Evolutionary conservation across 805 yeast genomes (phyloP), one percentile per base, ranked within the genome.

Genomic region (Pichia californica): DNA sequence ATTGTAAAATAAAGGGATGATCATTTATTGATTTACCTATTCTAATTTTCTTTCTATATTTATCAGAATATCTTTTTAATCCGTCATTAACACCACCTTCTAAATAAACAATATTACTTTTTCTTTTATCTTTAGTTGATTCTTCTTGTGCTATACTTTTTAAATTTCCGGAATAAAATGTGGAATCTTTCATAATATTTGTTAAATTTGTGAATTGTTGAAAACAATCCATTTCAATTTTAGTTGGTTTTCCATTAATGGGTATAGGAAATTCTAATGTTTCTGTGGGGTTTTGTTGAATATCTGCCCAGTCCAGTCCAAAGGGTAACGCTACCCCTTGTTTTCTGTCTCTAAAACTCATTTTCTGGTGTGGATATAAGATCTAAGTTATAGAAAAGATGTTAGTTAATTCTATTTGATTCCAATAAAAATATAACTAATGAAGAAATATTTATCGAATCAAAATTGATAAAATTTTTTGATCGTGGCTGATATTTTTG

Each of bases 61-160:
- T 72, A 61, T 89, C 97, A 3, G 94, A 79, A 58, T 87, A 87
- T 54, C 97, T 72, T 57, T 81, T 77, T 34, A 89, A 74, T 2
- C 91, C 88, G 58, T 86, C 95, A 43, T 70, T 69, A 2, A 69
- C 59, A 34, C 65, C 70, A 16, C 71, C 72, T 43, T 69, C 72
- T 28, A 66, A 59, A 30, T 62, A 54, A 3, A 38, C 37, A 27
- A 30, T 38, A 23, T 35, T 37, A 10, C 31, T 40, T 20, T 38
- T 43, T 1, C 15, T 29, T 14, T 32, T 32, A 9, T 15, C 30
- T 15, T 18, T 20, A 2, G 8, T 15, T 8, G 23, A 4, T 6
- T 18, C 23, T 14, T 47, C 41, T 5, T 45, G 38, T 6, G 47
- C 28, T 23, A 55, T 37, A 39, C 55, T 48, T 28, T 51, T 55